A percentile compares a stretch with the other conserved stretches of the same genome.
phyloP scores from a whole-genome alignment of 257 asterid species.

The Solanum pimpinellifolium region DNA sequence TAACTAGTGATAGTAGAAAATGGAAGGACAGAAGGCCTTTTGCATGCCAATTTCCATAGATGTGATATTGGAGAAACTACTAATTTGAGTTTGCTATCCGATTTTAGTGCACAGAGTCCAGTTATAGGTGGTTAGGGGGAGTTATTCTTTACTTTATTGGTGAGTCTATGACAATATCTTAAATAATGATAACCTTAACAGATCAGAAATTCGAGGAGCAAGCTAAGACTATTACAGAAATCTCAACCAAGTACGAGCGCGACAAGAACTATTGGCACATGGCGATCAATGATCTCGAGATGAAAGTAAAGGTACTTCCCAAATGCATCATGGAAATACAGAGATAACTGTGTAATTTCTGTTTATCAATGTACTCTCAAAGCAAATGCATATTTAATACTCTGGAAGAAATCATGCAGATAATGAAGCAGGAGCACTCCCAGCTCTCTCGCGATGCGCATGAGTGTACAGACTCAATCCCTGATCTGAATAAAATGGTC shows the following conservation, averaged over 20 bases:
- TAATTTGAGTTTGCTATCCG: not conserved
- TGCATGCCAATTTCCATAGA: not conserved
- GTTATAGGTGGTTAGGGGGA: not conserved
- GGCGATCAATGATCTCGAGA: constrained; percentile 45
- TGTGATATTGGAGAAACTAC: not conserved
- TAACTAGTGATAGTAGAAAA: not conserved
- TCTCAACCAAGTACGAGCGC: constrained; percentile 57
- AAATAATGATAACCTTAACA: constrained; percentile 5
- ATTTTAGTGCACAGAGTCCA: not conserved
- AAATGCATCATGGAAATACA: not conserved
- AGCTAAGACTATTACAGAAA: constrained; percentile 36
- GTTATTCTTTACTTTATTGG: not conserved
- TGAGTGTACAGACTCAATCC: constrained; percentile 74
- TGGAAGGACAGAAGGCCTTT: not conserved
- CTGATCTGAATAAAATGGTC: constrained; percentile 81
- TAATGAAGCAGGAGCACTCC: constrained; percentile 74
- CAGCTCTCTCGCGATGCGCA: constrained; percentile 86
- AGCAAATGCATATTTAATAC: not conserved
- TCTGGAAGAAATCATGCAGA: constrained; percentile 20
- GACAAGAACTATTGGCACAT: constrained; percentile 52
- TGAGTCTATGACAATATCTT: not conserved
- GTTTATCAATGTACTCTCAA: not conserved
- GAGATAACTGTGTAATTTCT: not conserved
- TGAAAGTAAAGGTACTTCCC: constrained; percentile 57
- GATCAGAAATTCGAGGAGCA: constrained; percentile 69